phyloP scores from a whole-genome alignment of 306 rosid genomes.

The Corylus avellana region DNA sequence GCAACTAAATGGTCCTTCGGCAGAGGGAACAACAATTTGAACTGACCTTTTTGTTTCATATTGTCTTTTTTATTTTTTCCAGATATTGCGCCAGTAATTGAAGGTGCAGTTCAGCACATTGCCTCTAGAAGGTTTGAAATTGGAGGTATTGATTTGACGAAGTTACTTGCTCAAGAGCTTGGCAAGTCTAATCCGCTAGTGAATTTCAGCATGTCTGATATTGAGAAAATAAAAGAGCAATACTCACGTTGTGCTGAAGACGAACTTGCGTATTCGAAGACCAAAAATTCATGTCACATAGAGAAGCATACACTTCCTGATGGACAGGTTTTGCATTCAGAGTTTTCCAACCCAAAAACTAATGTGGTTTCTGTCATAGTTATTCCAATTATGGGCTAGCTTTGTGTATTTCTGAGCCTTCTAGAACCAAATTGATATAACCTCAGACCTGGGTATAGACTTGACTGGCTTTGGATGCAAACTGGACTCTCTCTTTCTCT shows the following conservation, averaged over 20 bases:
- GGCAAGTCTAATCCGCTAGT: slow-evolving; percentile 74
- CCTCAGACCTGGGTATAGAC: slow-evolving; percentile 4
- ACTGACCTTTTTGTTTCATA: slow-evolving; percentile 4
- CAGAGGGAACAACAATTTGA: slow-evolving; percentile 9
- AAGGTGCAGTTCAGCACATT: slow-evolving; percentile 99
- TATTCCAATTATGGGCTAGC: slow-evolving; percentile 15
- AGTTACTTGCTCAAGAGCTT: slow-evolving; percentile 83
- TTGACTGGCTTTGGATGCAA: not conserved
- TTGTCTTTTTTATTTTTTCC: slow-evolving; percentile 24
- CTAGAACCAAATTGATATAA: slow-evolving; percentile 19
- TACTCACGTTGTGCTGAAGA: slow-evolving; percentile 94
- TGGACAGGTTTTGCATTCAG: slow-evolving; percentile 77
- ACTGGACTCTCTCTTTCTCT: not conserved
- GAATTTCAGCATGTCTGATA: slow-evolving; percentile 68
- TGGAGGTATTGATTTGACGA: slow-evolving; percentile 89
- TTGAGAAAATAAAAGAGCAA: slow-evolving; percentile 86
- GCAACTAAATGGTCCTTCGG: slow-evolving; percentile 12
- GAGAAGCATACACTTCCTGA: slow-evolving; percentile 94
- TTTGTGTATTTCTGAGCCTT: slow-evolving; percentile 21
- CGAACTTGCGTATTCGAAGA: slow-evolving; percentile 80
- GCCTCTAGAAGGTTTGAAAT: slow-evolving; percentile 94
- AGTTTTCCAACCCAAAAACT: slow-evolving; percentile 6
- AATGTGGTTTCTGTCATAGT: slow-evolving; percentile 19
- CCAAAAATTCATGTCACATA: slow-evolving; percentile 50
- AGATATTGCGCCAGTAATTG: slow-evolving; percentile 98